Conservation (phyloP, 2,329 filamentous ascomycete genomes). For the Alternaria arbusti region DNA sequence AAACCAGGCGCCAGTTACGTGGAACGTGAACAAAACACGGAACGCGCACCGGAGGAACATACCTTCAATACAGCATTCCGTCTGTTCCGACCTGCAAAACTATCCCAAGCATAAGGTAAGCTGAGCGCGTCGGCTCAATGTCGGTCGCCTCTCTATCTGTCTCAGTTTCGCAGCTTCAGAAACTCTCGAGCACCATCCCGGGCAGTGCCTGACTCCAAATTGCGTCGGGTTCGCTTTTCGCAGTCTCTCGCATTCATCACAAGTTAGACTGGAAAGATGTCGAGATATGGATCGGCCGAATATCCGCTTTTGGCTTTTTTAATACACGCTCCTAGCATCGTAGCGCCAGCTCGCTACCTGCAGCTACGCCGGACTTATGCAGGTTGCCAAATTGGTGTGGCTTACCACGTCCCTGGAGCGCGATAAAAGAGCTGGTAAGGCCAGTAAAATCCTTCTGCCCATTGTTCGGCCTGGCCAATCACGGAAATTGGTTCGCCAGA, state of each 20-base stretch:
- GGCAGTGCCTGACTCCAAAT: not conserved
- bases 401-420: not conserved
- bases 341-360: slow-evolving; percentile 1
- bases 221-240: not conserved
- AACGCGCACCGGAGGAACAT: not conserved
- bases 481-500: not conserved
- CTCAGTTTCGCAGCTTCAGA: not conserved
- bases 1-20: slow-evolving; percentile 2
- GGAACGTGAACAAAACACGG: not conserved
- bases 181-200: not conserved
- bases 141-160: not conserved
- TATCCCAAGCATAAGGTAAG: not conserved
- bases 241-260: not conserved
- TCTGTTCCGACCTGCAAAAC: not conserved
- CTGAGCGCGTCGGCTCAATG: slow-evolving; percentile 5
- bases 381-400: slow-evolving; percentile 12
- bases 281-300: slow-evolving; percentile 3
- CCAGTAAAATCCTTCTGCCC: slow-evolving; percentile 5
- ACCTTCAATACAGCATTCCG: not conserved
- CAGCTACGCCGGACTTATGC: slow-evolving; percentile 17
- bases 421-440: not conserved
- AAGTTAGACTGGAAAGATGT: not conserved
- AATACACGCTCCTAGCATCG: slow-evolving; percentile 13
- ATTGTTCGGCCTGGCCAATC: slow-evolving; percentile 4
- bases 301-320: slow-evolving; percentile 13